Evolutionary conservation across 345 rosid species (phyloP), one percentile per base, ranked within the genome.

Genomic region (Xanthoceras sorbifolium): DNA sequence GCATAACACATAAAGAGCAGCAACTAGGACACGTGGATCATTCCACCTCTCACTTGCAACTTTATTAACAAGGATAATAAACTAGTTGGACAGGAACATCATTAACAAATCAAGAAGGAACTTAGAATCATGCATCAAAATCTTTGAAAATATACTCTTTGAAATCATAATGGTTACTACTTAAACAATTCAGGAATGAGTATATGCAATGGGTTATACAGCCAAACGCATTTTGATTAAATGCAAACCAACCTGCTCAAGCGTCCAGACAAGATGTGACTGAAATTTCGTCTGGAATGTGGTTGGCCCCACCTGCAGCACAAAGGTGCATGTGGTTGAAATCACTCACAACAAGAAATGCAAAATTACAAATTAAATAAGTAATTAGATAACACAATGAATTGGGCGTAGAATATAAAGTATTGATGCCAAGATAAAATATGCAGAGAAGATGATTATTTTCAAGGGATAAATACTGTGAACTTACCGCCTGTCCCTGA

Each of bases 191-290:
- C 25, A 12, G 42, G 18, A 17, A 40, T 5, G 6, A 31, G 22
- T 50, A 70, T 70, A 52, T 52, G 25, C 28, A 48, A 36, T 36
- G 6, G 4, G 42, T 59, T 55, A 59, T 17, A 36, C 18, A 60
- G 11, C 60, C 6, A 62, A 28, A 20, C 44, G 36, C 3, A 73
- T 63, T 26, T 63, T 26, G 28, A n/a, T 31, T 32, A 31, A 48
- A 64, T 31, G 70, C 18, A 63, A 29, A 4, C 64, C n/a, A 84
- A 96, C 99, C 99, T 92, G 94, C 78, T 96, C 98, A 62, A 96
- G 90, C 10, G 90, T 82, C 97, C 97, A 92, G 73, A 91, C 86
- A 84, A 93, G 97, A 80, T 91, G 94, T 31, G 92, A 89, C 92
- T 88, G 98, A 78, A 90, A 94, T 75, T 86, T 94, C 5, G 97